Percentiles rank a stretch among this genome's conserved stretches.
These are phyloP conservation scores for Blumeria hordei DNA, from an alignment of 2,329 filamentous ascomycete genomes.

Conservation along the genomic window DNA sequence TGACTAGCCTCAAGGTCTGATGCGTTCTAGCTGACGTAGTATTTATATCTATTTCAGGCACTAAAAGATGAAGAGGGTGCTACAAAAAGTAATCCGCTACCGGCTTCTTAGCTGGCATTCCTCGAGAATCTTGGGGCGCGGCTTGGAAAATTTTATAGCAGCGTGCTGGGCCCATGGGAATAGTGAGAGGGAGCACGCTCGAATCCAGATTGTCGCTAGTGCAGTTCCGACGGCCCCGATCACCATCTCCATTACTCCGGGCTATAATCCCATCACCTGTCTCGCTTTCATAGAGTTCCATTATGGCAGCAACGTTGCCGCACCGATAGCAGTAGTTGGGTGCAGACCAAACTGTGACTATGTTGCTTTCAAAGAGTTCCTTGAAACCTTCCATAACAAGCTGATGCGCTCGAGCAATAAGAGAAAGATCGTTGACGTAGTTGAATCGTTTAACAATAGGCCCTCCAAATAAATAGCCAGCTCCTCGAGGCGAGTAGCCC, in stretches of 20 bases:
- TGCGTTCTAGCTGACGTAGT: no score
- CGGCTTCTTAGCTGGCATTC: conserved; percentile 98
- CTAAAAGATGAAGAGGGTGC: background rate
- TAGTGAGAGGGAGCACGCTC: conserved; percentile 11
- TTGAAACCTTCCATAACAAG: conserved; percentile 99
- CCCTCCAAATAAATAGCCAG: conserved; percentile 83
- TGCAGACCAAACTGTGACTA: conserved; percentile 96
- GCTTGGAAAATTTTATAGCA: conserved; percentile 91
- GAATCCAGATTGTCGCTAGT: conserved; percentile 20
- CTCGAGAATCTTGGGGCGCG: conserved; percentile 80
- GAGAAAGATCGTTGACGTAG: conserved; percentile 69
- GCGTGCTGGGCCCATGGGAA: conserved; percentile 50
- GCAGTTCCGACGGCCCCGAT: conserved; percentile 20
- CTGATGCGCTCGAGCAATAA: conserved; percentile 88
- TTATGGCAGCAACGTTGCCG: conserved; percentile 82
- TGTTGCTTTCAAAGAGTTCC: conserved; percentile 91
- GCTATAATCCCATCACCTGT: conserved; percentile 32
- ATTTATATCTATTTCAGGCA: no score
- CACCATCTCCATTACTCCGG: conserved; percentile 21
- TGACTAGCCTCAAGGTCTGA: no score
- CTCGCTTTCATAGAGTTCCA: conserved; percentile 69
- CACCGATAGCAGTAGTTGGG: conserved; percentile 88
- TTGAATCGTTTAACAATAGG: conserved; percentile 96
- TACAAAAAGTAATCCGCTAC: conserved; percentile 83
- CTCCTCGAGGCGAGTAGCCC: conserved; percentile 79